Percentiles rank a stretch among this genome's conserved stretches.
These are phyloP conservation scores for Symbiodinium pilosum DNA, from an alignment of 73 alveolate genomes.

Conservation along the genomic window DNA sequence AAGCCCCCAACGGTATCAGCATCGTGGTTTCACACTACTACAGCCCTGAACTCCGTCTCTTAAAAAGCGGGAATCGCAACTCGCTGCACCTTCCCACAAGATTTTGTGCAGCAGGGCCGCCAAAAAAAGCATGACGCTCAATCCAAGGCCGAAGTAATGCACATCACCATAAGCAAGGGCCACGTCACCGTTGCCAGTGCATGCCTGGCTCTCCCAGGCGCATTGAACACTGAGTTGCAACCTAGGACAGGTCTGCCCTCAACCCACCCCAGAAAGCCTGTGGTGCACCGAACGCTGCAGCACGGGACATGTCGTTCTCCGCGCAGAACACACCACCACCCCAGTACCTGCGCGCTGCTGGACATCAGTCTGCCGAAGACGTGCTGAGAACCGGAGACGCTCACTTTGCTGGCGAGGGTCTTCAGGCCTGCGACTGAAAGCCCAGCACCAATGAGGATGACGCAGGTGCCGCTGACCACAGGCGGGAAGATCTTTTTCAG, in stretches of 20 bases:
- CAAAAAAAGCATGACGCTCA: constrained; percentile 30
- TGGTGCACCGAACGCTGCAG: constrained; percentile 58
- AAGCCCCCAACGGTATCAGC: neutral
- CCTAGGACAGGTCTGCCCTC: too few species aligned
- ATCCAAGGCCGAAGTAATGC: constrained; percentile 44
- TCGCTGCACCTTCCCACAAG: too few species aligned
- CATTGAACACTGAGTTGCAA: too few species aligned
- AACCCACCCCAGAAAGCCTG: constrained; percentile 2
- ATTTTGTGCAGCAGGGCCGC: neutral
- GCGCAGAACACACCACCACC: constrained; percentile 90
- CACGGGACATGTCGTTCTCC: constrained; percentile 73
- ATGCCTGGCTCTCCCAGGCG: neutral
- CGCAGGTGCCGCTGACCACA: constrained; percentile 74
- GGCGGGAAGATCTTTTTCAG: constrained; percentile 74
- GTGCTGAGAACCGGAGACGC: too few species aligned
- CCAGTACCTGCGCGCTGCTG: constrained; percentile 13
- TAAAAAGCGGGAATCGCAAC: too few species aligned
- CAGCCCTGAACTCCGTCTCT: neutral
- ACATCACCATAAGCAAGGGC: constrained; percentile 24
- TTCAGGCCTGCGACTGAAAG: constrained; percentile 46
- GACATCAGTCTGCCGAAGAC: too few species aligned
- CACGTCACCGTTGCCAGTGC: constrained; percentile 74
- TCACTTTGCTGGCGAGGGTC: neutral
- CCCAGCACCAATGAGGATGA: constrained; percentile 39
- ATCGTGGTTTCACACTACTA: neutral